Conservation (phyloP, 495 filamentous ascomycete species). For the Recurvomyces mirabilis region DNA sequence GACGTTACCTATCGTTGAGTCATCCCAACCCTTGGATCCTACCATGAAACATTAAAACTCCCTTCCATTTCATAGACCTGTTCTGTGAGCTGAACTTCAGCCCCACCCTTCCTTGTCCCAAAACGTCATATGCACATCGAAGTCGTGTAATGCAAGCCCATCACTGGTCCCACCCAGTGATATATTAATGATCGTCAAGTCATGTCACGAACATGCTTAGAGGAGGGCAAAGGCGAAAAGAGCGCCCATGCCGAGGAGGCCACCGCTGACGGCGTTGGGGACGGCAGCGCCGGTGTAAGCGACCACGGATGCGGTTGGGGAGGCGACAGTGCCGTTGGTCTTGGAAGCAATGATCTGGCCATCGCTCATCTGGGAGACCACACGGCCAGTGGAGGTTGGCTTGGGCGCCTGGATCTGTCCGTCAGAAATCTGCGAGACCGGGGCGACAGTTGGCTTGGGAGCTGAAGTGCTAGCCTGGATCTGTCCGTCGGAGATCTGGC, state of each 20-base stretch:
- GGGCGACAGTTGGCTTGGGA: not conserved
- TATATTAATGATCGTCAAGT: not conserved
- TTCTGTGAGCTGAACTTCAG: too few relatives aligned
- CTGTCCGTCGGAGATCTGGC: constrained; percentile 23
- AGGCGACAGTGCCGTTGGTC: constrained; percentile 13
- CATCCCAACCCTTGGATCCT: too few relatives aligned
- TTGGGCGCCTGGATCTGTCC: constrained; percentile 7
- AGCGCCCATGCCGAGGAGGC: constrained; percentile 21
- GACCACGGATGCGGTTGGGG: not conserved
- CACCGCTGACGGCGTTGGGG: constrained; percentile 15
- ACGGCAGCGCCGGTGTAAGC: constrained; percentile 13
- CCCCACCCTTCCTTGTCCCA: not conserved
- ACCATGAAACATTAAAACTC: too few relatives aligned
- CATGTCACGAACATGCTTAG: constrained; percentile 7
- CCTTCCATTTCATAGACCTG: too few relatives aligned
- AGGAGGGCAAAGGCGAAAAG: constrained; percentile 21
- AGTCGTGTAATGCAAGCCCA: not conserved
- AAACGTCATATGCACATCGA: not conserved
- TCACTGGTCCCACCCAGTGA: not conserved
- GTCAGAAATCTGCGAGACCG: constrained; percentile 25
- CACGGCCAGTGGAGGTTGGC: not conserved
- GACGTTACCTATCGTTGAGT: too few relatives aligned
- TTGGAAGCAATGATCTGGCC: constrained; percentile 1
- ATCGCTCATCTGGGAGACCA: not conserved
- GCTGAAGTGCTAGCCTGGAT: constrained; percentile 4